phyloP scores from a whole-genome alignment of 371 early-diverging fungal genomes.

The Haplosporangium sp. region DNA sequence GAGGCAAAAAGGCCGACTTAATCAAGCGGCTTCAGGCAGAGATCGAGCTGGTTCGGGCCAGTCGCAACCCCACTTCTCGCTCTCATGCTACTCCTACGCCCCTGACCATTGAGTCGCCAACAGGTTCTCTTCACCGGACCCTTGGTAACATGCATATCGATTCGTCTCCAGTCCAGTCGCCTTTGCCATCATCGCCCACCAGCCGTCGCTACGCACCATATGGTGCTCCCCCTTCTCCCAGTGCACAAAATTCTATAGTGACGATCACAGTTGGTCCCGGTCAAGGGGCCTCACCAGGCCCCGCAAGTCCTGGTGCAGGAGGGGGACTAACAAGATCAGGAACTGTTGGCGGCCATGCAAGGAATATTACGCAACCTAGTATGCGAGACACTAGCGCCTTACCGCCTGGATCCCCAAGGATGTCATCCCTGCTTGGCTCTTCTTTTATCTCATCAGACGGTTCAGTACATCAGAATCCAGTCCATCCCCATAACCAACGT shows the following conservation, averaged over 20 bases:
- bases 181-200: conserved; percentile 26
- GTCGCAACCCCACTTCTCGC: conserved; percentile 29
- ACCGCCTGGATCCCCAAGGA: conserved; percentile 32
- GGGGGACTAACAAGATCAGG: conserved; percentile 6
- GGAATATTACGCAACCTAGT: conserved; percentile 9
- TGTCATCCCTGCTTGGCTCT: conserved; percentile 48
- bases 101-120: conserved; percentile 28
- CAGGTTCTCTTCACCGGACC: conserved; percentile 25
- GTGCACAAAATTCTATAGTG: conserved; percentile 6
- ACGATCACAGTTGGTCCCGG: neutral
- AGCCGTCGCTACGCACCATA: conserved; percentile 35
- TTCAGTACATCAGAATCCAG: conserved; percentile 23
- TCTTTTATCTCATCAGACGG: conserved; percentile 38
- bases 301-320: conserved; percentile 3
- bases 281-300: neutral
- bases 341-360: conserved; percentile 9
- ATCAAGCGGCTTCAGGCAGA: conserved; percentile 69
- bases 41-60: conserved; percentile 58
- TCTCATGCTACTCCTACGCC: conserved; percentile 17
- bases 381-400: conserved; percentile 8
- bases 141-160: conserved; percentile 45
- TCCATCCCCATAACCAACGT: conserved; percentile 33
- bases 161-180: conserved; percentile 33
- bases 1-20: conserved; percentile 78
- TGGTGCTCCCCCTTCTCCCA: conserved; percentile 29